Conservation (phyloP, 768 basidiomycete species). For the Hericium coralloides region DNA sequence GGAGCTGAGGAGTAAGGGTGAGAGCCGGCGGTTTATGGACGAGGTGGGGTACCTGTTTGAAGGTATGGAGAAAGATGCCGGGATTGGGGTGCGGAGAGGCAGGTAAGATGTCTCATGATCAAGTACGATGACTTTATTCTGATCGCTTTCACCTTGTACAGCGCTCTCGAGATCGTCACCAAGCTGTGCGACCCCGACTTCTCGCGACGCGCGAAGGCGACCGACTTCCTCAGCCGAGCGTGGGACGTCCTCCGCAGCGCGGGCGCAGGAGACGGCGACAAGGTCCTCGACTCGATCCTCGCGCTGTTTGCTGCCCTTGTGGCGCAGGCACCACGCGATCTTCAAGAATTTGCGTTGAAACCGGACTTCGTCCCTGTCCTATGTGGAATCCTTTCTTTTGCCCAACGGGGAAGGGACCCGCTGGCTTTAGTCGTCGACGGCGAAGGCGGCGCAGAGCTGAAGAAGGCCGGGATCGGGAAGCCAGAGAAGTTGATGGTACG, state of each 20-base stretch:
- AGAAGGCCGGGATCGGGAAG: slow-evolving; percentile 42
- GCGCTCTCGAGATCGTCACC: slow-evolving; percentile 67
- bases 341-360: slow-evolving; percentile 43
- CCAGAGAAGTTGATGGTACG: slow-evolving; percentile 50
- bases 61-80: slow-evolving; percentile 49
- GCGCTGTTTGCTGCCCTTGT: slow-evolving; percentile 54
- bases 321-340: slow-evolving; percentile 45
- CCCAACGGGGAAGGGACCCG: slow-evolving; percentile 33
- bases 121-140: not conserved
- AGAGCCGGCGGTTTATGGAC: slow-evolving; percentile 71
- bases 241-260: slow-evolving; percentile 59
- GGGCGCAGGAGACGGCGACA: slow-evolving; percentile 53
- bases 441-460: slow-evolving; percentile 35
- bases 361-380: slow-evolving; percentile 22
- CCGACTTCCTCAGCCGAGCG: slow-evolving; percentile 60
- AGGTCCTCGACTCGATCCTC: slow-evolving; percentile 58
- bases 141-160: slow-evolving; percentile 19
- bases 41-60: slow-evolving; percentile 83
- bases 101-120: slow-evolving; percentile 36
- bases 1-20: slow-evolving; percentile 73
- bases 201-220: slow-evolving; percentile 67
- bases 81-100: slow-evolving; percentile 50
- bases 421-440: slow-evolving; percentile 33
- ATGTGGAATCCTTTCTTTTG: slow-evolving; percentile 15
- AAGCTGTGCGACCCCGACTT: slow-evolving; percentile 72